Base-by-base conservation (phyloP, 2,329 filamentous ascomycete species). In the Mycogone perniciosa region DNA sequence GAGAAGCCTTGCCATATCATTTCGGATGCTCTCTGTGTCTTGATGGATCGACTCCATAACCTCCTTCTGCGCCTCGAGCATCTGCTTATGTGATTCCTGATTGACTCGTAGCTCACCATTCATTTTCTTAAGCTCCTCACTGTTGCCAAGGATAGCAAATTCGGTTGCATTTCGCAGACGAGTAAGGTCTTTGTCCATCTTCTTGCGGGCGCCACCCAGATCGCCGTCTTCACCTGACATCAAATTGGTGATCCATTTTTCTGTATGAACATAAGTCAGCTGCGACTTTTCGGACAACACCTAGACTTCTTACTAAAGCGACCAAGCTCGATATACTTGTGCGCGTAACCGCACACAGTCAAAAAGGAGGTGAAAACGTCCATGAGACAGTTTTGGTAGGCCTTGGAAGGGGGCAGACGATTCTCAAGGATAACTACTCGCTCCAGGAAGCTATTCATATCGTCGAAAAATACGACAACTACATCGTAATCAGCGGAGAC, bases 401-500 rank as follows among this genome's bases (percentile, higher is more conserved):
- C 61, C 13, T 56, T 61, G 31, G 58, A 41, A 7, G 59, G 54
- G 0, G 67, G 65, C 1, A 68, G 54, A n/a, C 65, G 57, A 0
- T 55, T 59, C 51, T 71, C 63, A 0, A 71, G 38, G 6, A 70
- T 62, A 0, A 62, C 60, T 1, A 70, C 60, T 1, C 67, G 60
- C 29, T 62, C 55, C 4, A 71, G 56, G 27, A 71, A 70, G 5
- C 64, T 65, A 44, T 65, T 65, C 58, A 70, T 69, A 7, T 66
- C 62, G 2, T 66, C 61, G 45, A 72, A 72, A 46, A 72, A 72
- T 4, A 60, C 60, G n/a, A 65, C 59, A 0, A 72, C 60, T 2
- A 66, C 57, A 29, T 72, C 67, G 34, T 70, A 72, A 39, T 72
- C 68, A 0, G 65, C 67, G 0, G 60, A 65, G 0, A 68, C 65